Evolutionary conservation across 352 stramenopile genomes (phyloP).

Genomic region (Phytophthora nicotianae): DNA sequence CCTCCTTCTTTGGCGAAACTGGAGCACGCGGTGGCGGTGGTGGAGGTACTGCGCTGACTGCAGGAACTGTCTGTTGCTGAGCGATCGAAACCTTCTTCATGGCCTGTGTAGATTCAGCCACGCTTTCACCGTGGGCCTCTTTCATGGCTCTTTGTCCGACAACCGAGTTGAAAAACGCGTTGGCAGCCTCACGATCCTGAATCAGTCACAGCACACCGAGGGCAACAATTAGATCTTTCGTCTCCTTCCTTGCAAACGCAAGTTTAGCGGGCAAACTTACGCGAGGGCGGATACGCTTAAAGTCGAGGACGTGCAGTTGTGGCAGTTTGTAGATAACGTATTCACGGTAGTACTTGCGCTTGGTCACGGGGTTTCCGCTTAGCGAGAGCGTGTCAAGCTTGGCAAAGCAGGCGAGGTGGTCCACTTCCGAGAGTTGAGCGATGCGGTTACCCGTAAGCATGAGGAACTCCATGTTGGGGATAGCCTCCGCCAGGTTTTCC

Average conservation of each 20-base stretch:
- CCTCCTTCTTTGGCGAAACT: slow-evolving; percentile 19
- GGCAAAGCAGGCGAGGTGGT: slow-evolving; percentile 71
- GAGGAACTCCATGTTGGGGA: slow-evolving; percentile 89
- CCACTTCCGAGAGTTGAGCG: slow-evolving; percentile 80
- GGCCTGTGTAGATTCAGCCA: slow-evolving; percentile 45
- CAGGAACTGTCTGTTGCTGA: slow-evolving; percentile 23
- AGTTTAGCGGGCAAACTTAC: slow-evolving; percentile 35
- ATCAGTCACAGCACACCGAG: slow-evolving; percentile 5
- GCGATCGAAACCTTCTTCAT: slow-evolving; percentile 50
- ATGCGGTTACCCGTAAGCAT: slow-evolving; percentile 93
- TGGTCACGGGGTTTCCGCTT: slow-evolving; percentile 90
- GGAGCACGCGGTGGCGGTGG: slow-evolving; percentile 36
- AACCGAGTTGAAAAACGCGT: slow-evolving; percentile 76
- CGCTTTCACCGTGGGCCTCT: slow-evolving; percentile 52
- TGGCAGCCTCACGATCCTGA: slow-evolving; percentile 79
- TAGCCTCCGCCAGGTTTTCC: slow-evolving; percentile 68
- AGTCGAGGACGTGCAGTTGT: slow-evolving; percentile 88
- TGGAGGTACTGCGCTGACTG: slow-evolving; percentile 27
- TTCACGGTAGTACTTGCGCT: slow-evolving; percentile 91
- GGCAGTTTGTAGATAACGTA: slow-evolving; percentile 93
- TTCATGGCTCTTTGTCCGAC: slow-evolving; percentile 69
- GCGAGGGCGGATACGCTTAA: slow-evolving; percentile 79
- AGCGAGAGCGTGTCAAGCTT: slow-evolving; percentile 90
- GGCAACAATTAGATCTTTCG: background rate
- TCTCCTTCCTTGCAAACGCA: too few relatives aligned